These are phyloP conservation scores for Ascomycota sp. DNA, from an alignment of 2,329 filamentous ascomycete species.

Conservation along the genomic window DNA sequence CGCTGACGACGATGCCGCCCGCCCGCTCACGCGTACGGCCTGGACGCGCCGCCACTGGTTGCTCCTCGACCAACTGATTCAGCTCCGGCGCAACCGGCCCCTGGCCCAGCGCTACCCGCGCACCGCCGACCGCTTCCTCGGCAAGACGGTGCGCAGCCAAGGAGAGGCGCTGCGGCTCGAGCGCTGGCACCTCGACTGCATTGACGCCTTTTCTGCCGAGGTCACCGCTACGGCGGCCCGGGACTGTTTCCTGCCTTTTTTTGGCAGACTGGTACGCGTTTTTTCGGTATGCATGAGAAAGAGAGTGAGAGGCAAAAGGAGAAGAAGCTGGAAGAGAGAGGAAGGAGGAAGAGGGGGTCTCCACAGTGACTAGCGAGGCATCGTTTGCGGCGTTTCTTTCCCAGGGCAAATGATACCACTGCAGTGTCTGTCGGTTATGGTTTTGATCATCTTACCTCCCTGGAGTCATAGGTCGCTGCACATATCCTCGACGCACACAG, in stretches of 20 bases:
- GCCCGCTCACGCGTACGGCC: slow-evolving; percentile 17
- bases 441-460: neutral
- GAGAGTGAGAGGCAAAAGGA: too few relatives aligned
- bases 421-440: neutral
- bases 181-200: slow-evolving; percentile 35
- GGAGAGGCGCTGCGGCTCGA: slow-evolving; percentile 26
- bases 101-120: slow-evolving; percentile 9
- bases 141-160: slow-evolving; percentile 25
- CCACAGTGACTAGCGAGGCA: too few relatives aligned
- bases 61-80: slow-evolving; percentile 28
- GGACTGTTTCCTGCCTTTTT: slow-evolving; percentile 2
- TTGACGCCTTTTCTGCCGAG: slow-evolving; percentile 29
- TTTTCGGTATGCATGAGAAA: neutral
- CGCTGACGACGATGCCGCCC: too few relatives aligned
- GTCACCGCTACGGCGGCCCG: slow-evolving; percentile 29
- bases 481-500: too few relatives aligned
- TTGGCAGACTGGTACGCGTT: neutral
- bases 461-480: too few relatives aligned
- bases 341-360: neutral
- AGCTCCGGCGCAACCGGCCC: slow-evolving; percentile 22
- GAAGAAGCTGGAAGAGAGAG: neutral
- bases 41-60: slow-evolving; percentile 35
- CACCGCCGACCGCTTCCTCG: slow-evolving; percentile 17
- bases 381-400: neutral
- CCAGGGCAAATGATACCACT: slow-evolving; percentile 2